Evolutionary conservation across 805 yeast genomes (phyloP).

Genomic region (Nakazawaea laoshanensis): DNA sequence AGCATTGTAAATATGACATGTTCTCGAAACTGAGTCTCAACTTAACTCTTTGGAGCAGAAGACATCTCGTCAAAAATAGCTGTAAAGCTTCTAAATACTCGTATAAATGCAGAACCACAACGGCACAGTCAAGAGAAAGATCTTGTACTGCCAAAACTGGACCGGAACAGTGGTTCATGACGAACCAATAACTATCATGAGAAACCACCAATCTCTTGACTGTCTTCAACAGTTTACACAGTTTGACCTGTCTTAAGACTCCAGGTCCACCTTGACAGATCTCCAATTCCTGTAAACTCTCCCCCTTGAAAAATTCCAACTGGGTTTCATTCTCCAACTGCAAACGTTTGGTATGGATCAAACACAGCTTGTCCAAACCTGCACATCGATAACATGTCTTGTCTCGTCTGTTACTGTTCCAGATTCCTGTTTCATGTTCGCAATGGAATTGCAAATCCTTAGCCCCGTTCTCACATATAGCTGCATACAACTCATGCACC

Average conservation of each 20-base stretch:
- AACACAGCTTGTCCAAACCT: neutral
- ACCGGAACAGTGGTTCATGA: too few relatives aligned
- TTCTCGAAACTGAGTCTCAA: slow-evolving; percentile 2
- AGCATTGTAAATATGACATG: neutral
- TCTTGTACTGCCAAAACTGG: too few relatives aligned
- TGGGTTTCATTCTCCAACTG: too few relatives aligned
- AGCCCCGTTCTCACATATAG: too few relatives aligned
- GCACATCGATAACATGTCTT: slow-evolving; percentile 6
- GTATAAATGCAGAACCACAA: too few relatives aligned
- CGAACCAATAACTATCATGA: slow-evolving; percentile 4
- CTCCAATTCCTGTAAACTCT: slow-evolving; percentile 11
- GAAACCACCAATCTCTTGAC: neutral
- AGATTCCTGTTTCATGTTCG: slow-evolving; percentile 5
- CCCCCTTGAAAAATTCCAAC: too few relatives aligned
- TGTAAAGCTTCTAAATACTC: too few relatives aligned
- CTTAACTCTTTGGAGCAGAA: neutral
- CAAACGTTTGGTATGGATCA: too few relatives aligned
- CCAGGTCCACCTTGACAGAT: too few relatives aligned
- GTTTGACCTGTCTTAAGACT: too few relatives aligned
- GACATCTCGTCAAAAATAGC: neutral
- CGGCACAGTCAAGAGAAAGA: too few relatives aligned
- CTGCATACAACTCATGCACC: slow-evolving; percentile 1
- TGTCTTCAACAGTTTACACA: too few relatives aligned
- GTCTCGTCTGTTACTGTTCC: slow-evolving; percentile 4
- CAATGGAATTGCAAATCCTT: neutral